Conservation (phyloP, 768 basidiomycete genomes). For the Boletus reticuloceps region DNA sequence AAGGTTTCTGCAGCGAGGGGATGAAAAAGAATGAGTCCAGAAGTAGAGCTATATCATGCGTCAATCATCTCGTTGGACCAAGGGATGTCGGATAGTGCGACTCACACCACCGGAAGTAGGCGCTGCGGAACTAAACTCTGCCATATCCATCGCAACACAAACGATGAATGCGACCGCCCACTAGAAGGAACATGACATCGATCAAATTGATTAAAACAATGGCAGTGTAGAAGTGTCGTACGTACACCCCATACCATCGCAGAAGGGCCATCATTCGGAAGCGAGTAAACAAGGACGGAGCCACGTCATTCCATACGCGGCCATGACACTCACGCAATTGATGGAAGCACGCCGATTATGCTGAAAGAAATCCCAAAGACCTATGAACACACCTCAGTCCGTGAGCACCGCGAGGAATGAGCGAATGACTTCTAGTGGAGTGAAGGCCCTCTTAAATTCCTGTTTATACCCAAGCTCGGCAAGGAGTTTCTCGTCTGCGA, state of each 20-base stretch:
- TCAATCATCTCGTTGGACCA: too few species aligned
- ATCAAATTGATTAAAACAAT: too few species aligned
- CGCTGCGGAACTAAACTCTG: conserved; percentile 38
- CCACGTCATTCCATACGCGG: conserved; percentile 14
- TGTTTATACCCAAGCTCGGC: conserved; percentile 38
- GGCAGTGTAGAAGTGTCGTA: neutral
- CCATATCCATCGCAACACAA: conserved; percentile 41
- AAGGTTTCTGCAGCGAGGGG: conserved; percentile 58
- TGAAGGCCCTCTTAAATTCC: conserved; percentile 37
- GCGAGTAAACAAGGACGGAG: conserved; percentile 42
- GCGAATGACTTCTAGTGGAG: conserved; percentile 28
- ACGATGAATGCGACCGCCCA: conserved; percentile 41
- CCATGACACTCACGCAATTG: conserved; percentile 47
- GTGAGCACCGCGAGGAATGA: too few species aligned
- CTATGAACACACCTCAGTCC: conserved; percentile 31
- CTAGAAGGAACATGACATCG: conserved; percentile 4
- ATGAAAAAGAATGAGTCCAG: conserved; percentile 62
- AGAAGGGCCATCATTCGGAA: conserved; percentile 50
- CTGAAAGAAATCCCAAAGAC: conserved; percentile 71
- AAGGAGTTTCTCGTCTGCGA: conserved; percentile 31
- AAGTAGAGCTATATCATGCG: conserved; percentile 49
- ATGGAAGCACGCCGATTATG: conserved; percentile 65
- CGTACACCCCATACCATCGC: conserved; percentile 46
- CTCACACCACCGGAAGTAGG: conserved; percentile 41
- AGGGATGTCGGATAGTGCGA: neutral